These are phyloP conservation scores for Penicillium argentinense DNA, from an alignment of 495 filamentous ascomycete species.

Conservation along the genomic window DNA sequence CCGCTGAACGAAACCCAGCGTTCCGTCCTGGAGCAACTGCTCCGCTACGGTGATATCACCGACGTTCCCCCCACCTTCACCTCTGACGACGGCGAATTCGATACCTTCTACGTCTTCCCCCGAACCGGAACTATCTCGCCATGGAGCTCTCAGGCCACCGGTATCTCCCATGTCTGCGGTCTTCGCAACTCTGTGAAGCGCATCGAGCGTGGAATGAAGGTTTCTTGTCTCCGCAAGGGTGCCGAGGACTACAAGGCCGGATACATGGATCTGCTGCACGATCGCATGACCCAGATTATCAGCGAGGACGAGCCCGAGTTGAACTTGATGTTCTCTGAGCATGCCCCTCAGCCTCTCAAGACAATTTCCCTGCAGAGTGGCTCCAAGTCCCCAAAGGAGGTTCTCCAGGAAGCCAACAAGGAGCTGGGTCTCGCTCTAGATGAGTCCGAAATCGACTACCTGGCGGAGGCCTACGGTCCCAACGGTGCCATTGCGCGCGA, in stretches of 20 bases:
- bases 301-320: constrained; percentile 64
- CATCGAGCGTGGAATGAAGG: constrained; percentile 84
- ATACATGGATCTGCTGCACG: constrained; percentile 72
- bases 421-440: constrained; percentile 83
- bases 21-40: constrained; percentile 56
- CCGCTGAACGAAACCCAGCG: constrained; percentile 42
- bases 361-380: constrained; percentile 68
- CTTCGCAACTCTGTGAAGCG: constrained; percentile 69
- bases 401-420: constrained; percentile 79
- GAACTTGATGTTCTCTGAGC: constrained; percentile 74
- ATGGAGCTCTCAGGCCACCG: constrained; percentile 96
- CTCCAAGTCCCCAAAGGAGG: constrained; percentile 60
- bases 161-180: constrained; percentile 89
- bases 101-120: constrained; percentile 71
- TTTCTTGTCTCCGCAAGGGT: constrained; percentile 49
- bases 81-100: constrained; percentile 39
- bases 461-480: constrained; percentile 77
- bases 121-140: constrained; percentile 84
- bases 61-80: constrained; percentile 45
- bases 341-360: constrained; percentile 65
- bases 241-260: constrained; percentile 46
- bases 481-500: constrained; percentile 65
- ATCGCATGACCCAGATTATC: constrained; percentile 90
- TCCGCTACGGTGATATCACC: constrained; percentile 60
- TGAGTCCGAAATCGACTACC: constrained; percentile 86